These are phyloP conservation scores for Blastobotrys parvus DNA, from an alignment of 805 yeast genomes.

Conservation along the genomic window DNA sequence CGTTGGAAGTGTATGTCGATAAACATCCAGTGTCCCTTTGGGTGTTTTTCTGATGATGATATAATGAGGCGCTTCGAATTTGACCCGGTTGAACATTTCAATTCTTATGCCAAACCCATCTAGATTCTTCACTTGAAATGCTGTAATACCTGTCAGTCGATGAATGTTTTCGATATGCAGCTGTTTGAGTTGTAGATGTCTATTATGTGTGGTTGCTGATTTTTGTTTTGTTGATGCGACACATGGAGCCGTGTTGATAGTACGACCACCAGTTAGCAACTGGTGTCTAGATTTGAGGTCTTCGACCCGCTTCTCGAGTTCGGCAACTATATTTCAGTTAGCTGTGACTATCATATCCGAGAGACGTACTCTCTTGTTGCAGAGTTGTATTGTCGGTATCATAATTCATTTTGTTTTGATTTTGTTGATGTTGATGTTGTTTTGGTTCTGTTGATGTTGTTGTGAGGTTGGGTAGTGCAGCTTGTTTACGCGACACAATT, in stretches of 20 bases:
- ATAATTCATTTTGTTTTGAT: background rate
- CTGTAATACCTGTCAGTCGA: conserved; percentile 18
- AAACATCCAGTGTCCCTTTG: conserved; percentile 9
- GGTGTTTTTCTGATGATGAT: conserved; percentile 9
- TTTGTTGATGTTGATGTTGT: background rate
- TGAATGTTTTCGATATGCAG: conserved; percentile 9
- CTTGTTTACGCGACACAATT: no score
- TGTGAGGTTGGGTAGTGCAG: no score
- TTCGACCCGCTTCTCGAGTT: background rate
- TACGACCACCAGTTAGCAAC: background rate
- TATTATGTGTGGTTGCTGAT: background rate
- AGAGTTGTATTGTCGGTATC: conserved; percentile 1
- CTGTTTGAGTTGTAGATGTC: background rate
- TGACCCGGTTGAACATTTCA: conserved; percentile 10
- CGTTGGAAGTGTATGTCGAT: conserved; percentile 14
- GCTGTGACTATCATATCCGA: background rate
- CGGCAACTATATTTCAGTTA: background rate
- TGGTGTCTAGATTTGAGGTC: background rate
- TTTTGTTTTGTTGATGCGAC: background rate
- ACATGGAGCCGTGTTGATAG: background rate
- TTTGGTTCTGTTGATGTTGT: background rate
- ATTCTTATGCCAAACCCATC: conserved; percentile 17
- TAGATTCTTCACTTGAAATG: conserved; percentile 8
- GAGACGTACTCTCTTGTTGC: background rate
- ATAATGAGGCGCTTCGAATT: conserved; percentile 16